Percentiles rank a stretch among this genome's conserved stretches.
Evolutionary conservation across 75 land plant species (phyloP).

Genomic region (Pinus tabuliformis): DNA sequence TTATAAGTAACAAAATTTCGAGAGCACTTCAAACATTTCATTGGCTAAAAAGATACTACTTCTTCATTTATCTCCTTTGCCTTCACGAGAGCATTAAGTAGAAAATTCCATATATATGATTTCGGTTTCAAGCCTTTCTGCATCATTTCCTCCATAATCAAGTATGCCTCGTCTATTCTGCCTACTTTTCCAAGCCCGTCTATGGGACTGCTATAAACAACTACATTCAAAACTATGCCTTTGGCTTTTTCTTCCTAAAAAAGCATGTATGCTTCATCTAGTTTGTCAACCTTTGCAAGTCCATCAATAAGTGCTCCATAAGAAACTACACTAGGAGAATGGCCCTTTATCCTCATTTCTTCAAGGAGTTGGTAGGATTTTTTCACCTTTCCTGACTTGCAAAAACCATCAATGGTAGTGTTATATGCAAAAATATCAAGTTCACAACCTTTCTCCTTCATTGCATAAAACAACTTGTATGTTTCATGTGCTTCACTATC

Average conservation of each 20-base stretch:
- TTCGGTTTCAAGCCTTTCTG: conserved; percentile 63
- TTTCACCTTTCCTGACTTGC: conserved; percentile 66
- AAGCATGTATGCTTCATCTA: conserved; percentile 72
- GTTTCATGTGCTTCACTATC: conserved; percentile 50
- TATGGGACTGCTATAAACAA: conserved; percentile 64
- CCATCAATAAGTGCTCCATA: conserved; percentile 71
- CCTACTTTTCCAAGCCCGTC: conserved; percentile 81
- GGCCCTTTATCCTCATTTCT: conserved; percentile 58
- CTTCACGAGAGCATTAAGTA: conserved; percentile 77
- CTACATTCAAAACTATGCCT: conserved; percentile 48
- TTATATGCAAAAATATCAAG: conserved; percentile 66
- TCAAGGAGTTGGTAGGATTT: conserved; percentile 82
- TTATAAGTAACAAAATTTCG: too few species aligned
- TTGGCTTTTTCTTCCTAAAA: conserved; percentile 71
- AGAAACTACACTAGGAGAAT: conserved; percentile 42
- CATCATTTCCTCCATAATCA: conserved; percentile 74
- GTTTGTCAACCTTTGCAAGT: conserved; percentile 65
- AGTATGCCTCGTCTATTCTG: conserved; percentile 71
- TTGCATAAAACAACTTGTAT: conserved; percentile 53
- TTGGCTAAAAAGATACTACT: too few species aligned
- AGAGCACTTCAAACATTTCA: conserved; percentile 20
- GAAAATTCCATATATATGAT: conserved; percentile 66
- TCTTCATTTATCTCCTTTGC: conserved; percentile 38
- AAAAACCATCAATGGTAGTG: conserved; percentile 59
- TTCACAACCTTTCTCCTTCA: conserved; percentile 66